These are phyloP conservation scores for Anthracocystis setariae DNA, from an alignment of 1,284 basidiomycete genomes.

Conservation along the genomic window DNA sequence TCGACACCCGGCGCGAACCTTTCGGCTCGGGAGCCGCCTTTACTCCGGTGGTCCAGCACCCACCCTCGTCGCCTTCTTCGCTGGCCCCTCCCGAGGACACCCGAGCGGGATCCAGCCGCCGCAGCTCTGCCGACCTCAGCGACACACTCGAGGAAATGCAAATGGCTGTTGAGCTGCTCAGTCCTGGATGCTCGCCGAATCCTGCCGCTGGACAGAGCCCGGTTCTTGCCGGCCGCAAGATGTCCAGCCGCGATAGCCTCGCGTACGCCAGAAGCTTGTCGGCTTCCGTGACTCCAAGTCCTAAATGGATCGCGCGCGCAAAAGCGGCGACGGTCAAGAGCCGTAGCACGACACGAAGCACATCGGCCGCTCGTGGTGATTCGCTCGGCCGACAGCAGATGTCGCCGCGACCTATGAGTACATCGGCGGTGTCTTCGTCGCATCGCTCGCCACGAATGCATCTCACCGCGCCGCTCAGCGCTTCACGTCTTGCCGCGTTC, in stretches of 20 bases:
- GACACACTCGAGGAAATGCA: constrained; percentile 55
- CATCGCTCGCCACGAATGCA: constrained; percentile 17
- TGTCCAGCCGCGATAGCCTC: constrained; percentile 53
- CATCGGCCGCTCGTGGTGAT: constrained; percentile 26
- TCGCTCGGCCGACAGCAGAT: constrained; percentile 22
- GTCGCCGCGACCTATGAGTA: constrained; percentile 48
- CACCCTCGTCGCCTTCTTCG: constrained; percentile 23
- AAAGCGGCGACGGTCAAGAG: constrained; percentile 26
- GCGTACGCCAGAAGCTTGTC: constrained; percentile 53
- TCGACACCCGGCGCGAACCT: constrained; percentile 18
- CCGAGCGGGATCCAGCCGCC: constrained; percentile 28
- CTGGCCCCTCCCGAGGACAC: constrained; percentile 22
- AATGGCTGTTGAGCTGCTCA: constrained; percentile 54
- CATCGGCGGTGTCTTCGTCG: constrained; percentile 36
- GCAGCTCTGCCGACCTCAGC: constrained; percentile 44
- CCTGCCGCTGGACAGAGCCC: constrained; percentile 26
- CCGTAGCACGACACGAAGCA: constrained; percentile 19
- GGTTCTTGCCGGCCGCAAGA: constrained; percentile 22
- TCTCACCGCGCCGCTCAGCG: constrained; percentile 37
- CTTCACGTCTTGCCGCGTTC: constrained; percentile 38
- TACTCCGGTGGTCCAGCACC: constrained; percentile 14
- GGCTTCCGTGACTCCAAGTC: constrained; percentile 55
- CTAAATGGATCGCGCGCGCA: constrained; percentile 52
- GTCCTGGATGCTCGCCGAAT: constrained; percentile 44
- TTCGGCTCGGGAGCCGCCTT: constrained; percentile 14